These are phyloP conservation scores for Thielaviopsis populi DNA, from an alignment of 2,329 filamentous ascomycete genomes.

Conservation along the genomic window DNA sequence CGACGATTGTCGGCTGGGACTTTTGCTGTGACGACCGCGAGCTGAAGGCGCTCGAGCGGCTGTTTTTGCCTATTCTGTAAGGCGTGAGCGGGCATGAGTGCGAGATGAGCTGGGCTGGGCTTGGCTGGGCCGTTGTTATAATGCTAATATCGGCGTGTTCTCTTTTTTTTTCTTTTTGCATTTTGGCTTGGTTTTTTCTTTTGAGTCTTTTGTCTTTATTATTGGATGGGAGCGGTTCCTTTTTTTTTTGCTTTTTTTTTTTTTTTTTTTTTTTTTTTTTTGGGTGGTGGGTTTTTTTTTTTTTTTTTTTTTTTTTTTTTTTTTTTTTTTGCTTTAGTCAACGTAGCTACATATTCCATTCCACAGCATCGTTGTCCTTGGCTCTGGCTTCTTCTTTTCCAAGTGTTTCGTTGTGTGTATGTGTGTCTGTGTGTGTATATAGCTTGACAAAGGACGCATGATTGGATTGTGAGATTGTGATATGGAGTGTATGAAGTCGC, in stretches of 20 bases:
- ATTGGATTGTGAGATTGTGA: too few relatives aligned
- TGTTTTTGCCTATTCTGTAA: constrained; percentile 53
- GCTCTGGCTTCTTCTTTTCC: not conserved
- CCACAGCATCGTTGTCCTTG: too few relatives aligned
- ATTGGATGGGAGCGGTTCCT: not conserved
- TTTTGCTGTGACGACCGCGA: constrained; percentile 79
- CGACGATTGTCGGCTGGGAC: constrained; percentile 91
- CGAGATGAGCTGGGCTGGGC: constrained; percentile 20
- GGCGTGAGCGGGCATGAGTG: too few relatives aligned
- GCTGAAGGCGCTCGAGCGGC: constrained; percentile 59
- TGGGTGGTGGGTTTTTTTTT: not conserved
- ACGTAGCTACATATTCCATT: not conserved
- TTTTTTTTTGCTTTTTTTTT: not conserved
- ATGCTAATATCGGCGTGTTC: not conserved
- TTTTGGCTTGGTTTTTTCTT: not conserved
- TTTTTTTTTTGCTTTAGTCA: not conserved
- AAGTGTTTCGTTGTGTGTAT: not conserved
- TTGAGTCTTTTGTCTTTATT: not conserved
- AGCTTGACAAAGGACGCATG: not conserved
- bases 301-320: not conserved
- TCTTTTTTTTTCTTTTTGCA: not conserved
- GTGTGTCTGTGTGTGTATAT: too few relatives aligned
- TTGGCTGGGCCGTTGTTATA: not conserved
- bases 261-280: not conserved
- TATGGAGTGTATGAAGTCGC: too few relatives aligned